A percentile compares a stretch with the other conserved stretches of the same genome.
These are phyloP conservation scores for Huntiella bhutanensis DNA, from an alignment of 2,329 filamentous ascomycete genomes.

Conservation along the genomic window DNA sequence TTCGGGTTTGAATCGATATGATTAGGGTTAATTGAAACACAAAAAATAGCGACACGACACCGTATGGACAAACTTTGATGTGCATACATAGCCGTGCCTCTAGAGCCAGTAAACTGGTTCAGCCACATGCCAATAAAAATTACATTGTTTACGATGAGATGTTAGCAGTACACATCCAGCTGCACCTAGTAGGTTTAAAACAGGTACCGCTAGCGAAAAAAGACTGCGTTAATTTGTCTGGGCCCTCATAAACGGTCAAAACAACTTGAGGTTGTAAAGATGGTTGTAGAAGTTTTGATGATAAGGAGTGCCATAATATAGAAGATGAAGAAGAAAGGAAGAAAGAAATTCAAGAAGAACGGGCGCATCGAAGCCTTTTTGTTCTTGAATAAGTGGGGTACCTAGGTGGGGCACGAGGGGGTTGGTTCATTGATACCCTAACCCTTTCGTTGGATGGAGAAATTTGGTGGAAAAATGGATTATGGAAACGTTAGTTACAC, in stretches of 20 bases:
- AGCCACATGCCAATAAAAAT: background rate
- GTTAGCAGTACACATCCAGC: conserved; percentile 97
- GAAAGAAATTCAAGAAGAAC: conserved; percentile 16
- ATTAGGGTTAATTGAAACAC: too few relatives aligned
- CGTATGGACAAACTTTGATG: background rate
- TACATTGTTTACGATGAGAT: conserved; percentile 22
- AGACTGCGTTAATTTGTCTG: conserved; percentile 58
- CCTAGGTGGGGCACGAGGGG: background rate
- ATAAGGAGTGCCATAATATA: conserved; percentile 82
- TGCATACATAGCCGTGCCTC: background rate
- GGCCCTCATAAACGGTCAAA: conserved; percentile 86
- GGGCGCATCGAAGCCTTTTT: conserved; percentile 3
- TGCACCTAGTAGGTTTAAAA: conserved; percentile 49
- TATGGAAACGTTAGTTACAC: background rate
- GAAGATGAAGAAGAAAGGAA: conserved; percentile 21
- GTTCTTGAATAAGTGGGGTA: conserved; percentile 5
- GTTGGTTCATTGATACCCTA: background rate
- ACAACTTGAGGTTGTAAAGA: conserved; percentile 45
- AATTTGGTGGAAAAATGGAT: background rate
- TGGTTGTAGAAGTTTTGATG: conserved; percentile 49
- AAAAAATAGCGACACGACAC: background rate
- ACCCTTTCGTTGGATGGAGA: background rate
- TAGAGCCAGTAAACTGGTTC: background rate
- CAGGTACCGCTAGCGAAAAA: conserved; percentile 99
- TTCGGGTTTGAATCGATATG: too few relatives aligned